phyloP scores from a whole-genome alignment of 208 protist genomes.

The Angomonas ambiguus region DNA sequence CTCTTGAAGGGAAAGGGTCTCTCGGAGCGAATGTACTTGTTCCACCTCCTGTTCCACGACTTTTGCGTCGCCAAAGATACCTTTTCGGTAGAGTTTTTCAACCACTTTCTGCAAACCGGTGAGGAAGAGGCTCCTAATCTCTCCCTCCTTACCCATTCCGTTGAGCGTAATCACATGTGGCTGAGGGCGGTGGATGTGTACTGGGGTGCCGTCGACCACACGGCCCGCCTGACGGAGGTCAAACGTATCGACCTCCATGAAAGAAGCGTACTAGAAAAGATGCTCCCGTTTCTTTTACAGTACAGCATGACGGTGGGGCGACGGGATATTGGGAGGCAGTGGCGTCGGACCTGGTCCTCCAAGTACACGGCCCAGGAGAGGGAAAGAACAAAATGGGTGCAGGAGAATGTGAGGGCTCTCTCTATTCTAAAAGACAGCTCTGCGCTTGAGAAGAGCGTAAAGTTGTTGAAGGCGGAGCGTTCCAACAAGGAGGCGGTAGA shows the following conservation, averaged over 20 bases:
- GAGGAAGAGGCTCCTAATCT: not conserved
- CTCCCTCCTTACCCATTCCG: not conserved
- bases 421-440: constrained; percentile 32
- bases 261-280: constrained; percentile 33
- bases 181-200: constrained; percentile 48
- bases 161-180: constrained; percentile 27
- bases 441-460: constrained; percentile 22
- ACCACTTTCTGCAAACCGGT: not conserved
- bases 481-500: not conserved
- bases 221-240: not conserved
- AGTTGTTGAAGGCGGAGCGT: constrained; percentile 8
- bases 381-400: constrained; percentile 19
- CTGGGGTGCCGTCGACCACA: constrained; percentile 76
- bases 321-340: constrained; percentile 42
- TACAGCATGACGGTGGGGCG: constrained; percentile 27
- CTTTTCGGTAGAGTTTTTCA: constrained; percentile 12
- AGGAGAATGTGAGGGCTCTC: constrained; percentile 41
- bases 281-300: constrained; percentile 48
- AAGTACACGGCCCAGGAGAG: constrained; percentile 23
- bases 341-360: constrained; percentile 35
- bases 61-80: constrained; percentile 9
- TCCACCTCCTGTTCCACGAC: constrained; percentile 15
- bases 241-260: constrained; percentile 22
- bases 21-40: not conserved
- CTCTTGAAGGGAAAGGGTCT: not conserved